These are phyloP conservation scores for Venturia nashicola DNA, from an alignment of 2,329 filamentous ascomycete species.

Conservation along the genomic window DNA sequence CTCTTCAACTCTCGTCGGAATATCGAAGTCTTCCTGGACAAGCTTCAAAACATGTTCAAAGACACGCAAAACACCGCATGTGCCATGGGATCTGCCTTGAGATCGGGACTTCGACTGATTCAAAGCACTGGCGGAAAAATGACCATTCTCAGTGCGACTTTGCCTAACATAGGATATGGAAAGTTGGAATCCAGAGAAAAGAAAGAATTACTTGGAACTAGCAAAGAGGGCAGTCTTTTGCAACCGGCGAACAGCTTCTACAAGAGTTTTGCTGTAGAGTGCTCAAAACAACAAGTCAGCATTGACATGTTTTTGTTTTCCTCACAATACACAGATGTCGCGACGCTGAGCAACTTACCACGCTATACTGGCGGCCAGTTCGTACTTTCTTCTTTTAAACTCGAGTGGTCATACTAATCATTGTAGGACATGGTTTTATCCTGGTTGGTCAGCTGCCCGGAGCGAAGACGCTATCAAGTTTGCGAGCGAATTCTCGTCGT, in stretches of 20 bases:
- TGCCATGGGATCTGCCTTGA: slow-evolving; percentile 89
- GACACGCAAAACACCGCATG: slow-evolving; percentile 80
- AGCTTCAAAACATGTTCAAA: slow-evolving; percentile 87
- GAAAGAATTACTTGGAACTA: slow-evolving; percentile 88
- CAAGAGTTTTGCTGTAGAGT: slow-evolving; percentile 98
- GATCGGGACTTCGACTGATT: slow-evolving; percentile 91
- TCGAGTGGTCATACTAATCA: not conserved
- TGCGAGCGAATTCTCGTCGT: slow-evolving; percentile 91
- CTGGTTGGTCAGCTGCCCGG: slow-evolving; percentile 89
- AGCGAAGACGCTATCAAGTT: slow-evolving; percentile 97
- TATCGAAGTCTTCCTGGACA: slow-evolving; percentile 81
- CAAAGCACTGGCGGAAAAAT: slow-evolving; percentile 91
- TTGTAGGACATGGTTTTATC: slow-evolving; percentile 76
- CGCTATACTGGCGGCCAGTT: slow-evolving; percentile 85
- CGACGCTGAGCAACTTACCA: slow-evolving; percentile 87
- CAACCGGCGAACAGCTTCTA: slow-evolving; percentile 95
- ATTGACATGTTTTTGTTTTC: slow-evolving; percentile 98
- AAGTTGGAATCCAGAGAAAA: slow-evolving; percentile 91
- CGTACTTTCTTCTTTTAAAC: not conserved
- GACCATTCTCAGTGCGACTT: slow-evolving; percentile 74
- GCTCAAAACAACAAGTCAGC: slow-evolving; percentile 96
- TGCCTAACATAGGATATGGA: slow-evolving; percentile 82
- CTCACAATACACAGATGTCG: slow-evolving; percentile 93
- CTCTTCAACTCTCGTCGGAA: slow-evolving; percentile 80
- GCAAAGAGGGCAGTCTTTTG: slow-evolving; percentile 75